Percentiles rank a stretch among this genome's conserved stretches.
phyloP scores from a whole-genome alignment of 2,329 filamentous ascomycete species.

The Sporothrix brunneoviolacea region DNA sequence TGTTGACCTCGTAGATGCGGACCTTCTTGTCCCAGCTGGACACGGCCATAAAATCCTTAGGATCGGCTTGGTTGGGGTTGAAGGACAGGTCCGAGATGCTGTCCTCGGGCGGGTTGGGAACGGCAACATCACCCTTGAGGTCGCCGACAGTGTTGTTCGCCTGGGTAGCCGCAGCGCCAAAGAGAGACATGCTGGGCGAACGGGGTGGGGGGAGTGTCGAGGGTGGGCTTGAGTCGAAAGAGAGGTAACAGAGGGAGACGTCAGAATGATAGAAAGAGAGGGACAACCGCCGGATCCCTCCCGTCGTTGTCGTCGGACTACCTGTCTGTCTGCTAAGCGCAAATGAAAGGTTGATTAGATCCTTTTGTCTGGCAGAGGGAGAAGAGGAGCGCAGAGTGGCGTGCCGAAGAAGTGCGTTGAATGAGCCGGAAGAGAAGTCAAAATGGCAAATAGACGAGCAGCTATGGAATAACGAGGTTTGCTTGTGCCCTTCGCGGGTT shows the following conservation, averaged over 20 bases:
- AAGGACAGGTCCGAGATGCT: conserved; percentile 84
- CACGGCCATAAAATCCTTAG: conserved; percentile 75
- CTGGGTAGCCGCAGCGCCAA: conserved; percentile 37
- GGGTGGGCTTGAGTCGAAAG: neutral
- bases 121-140: conserved; percentile 77
- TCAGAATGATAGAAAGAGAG: neutral
- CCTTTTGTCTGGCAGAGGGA: no score
- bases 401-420: no score
- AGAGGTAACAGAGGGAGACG: neutral
- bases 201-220: neutral
- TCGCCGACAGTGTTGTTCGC: conserved; percentile 75
- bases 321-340: no score
- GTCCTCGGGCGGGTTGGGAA: conserved; percentile 76
- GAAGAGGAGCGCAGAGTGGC: no score
- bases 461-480: neutral
- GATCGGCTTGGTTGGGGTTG: conserved; percentile 39
- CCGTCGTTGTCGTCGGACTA: no score
- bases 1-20: conserved; percentile 86
- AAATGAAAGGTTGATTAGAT: no score
- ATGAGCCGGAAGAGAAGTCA: no score
- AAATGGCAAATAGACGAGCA: no score
- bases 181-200: conserved; percentile 51
- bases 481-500: neutral
- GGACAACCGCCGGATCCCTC: no score
- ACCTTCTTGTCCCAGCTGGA: conserved; percentile 98